A percentile compares a stretch with the other conserved stretches of the same genome.
Conservation (phyloP, 306 rosid species). For the Prinsepia uniflora region DNA sequence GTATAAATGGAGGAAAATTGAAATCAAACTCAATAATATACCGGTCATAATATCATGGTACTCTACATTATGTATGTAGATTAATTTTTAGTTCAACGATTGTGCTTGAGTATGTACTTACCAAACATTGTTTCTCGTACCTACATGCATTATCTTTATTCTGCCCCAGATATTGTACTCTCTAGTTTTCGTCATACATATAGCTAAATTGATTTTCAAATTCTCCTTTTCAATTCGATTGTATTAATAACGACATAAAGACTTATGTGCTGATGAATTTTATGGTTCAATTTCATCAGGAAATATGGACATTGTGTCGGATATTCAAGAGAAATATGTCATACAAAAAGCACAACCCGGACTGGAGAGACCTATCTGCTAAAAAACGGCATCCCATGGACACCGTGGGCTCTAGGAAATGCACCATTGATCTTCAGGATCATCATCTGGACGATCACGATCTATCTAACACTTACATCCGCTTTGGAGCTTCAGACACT, state of each 20-base stretch:
- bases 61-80: no score
- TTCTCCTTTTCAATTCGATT: not conserved
- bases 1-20: not conserved
- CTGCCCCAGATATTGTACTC: no score
- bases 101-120: no score
- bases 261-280: constrained; percentile 2
- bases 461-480: constrained; percentile 26
- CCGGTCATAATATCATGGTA: not conserved
- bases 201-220: not conserved
- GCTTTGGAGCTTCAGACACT: constrained; percentile 35
- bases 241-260: not conserved
- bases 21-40: not conserved
- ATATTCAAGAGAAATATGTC: constrained; percentile 67
- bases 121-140: no score
- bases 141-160: no score
- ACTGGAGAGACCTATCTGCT: constrained; percentile 35
- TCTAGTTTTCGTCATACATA: no score
- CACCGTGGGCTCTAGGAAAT: constrained; percentile 17
- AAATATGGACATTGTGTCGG: constrained; percentile 90
- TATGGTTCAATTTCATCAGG: constrained; percentile 41
- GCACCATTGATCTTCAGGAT: constrained; percentile 7
- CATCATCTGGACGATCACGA: not conserved
- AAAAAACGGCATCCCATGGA: constrained; percentile 30
- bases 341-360: constrained; percentile 46
- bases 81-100: no score